Conservation (phyloP, 225 moss, liverwort and hornwort species). For the Physcomitrium patens region DNA sequence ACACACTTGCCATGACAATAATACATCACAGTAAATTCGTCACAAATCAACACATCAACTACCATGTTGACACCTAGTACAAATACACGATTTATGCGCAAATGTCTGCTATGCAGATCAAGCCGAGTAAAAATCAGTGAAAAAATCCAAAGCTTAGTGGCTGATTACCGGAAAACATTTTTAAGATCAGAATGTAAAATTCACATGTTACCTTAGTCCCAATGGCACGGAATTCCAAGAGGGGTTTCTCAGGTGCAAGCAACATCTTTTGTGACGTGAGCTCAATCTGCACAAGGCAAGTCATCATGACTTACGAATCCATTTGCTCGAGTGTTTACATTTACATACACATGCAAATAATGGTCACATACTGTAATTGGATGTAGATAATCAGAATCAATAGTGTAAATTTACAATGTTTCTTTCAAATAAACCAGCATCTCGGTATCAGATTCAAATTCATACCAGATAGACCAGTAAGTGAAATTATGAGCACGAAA, state of each 20-base stretch:
- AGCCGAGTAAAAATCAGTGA: no score
- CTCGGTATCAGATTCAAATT: not conserved
- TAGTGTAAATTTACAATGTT: not conserved
- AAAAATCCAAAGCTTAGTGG: not conserved
- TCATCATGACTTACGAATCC: not conserved
- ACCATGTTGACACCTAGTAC: not conserved
- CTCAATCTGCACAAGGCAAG: constrained; percentile 58
- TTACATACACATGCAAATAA: constrained; percentile 15
- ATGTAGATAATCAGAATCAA: not conserved
- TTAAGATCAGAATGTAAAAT: not conserved
- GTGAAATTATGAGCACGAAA: not conserved
- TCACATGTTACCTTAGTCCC: constrained; percentile 73
- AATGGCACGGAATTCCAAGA: constrained; percentile 91
- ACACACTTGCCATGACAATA: not conserved
- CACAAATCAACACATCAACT: not conserved
- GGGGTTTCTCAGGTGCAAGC: constrained; percentile 67
- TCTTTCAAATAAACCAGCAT: constrained; percentile 10
- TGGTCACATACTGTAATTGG: not conserved
- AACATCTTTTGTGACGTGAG: constrained; percentile 65
- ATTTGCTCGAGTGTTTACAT: not conserved
- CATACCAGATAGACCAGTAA: not conserved
- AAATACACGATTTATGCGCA: not conserved
- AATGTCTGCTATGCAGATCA: constrained; percentile 12
- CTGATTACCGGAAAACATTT: not conserved
- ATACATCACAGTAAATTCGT: constrained; percentile 5